These are phyloP conservation scores for Apiospora pterosperma DNA, from an alignment of 2,329 filamentous ascomycete species.

Conservation along the genomic window DNA sequence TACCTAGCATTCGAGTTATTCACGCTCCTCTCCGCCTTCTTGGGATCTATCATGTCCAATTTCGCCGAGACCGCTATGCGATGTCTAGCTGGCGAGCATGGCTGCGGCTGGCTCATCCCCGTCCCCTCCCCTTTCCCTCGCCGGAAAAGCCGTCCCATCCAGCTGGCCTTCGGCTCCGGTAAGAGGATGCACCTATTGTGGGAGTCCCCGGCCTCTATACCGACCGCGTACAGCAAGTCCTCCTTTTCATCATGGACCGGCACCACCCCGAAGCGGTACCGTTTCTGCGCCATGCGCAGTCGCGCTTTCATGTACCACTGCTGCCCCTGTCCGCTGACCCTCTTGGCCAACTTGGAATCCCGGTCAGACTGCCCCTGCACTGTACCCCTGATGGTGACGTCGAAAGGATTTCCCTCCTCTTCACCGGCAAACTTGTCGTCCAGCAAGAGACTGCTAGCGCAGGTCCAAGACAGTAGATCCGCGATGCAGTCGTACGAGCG, in stretches of 20 bases:
- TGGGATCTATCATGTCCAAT: neutral
- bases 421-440: neutral
- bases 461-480: neutral
- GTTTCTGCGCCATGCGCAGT: neutral
- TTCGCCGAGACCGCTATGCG: neutral
- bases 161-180: neutral
- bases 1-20: neutral
- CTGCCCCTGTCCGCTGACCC: neutral
- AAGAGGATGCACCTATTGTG: neutral
- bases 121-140: neutral
- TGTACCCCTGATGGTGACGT: neutral
- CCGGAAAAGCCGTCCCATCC: neutral
- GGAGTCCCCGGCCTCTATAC: neutral
- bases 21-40: neutral
- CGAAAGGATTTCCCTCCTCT: neutral
- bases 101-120: neutral
- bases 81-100: neutral
- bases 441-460: neutral
- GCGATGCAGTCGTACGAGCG: neutral
- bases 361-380: neutral
- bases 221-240: neutral
- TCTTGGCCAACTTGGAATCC: neutral
- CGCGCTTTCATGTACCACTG: neutral
- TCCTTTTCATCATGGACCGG: neutral
- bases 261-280: neutral